A percentile compares a stretch with the other conserved stretches of the same genome.
These are phyloP conservation scores for Coemansia furcata DNA, from an alignment of 192 early-diverging fungal species.

Conservation along the genomic window DNA sequence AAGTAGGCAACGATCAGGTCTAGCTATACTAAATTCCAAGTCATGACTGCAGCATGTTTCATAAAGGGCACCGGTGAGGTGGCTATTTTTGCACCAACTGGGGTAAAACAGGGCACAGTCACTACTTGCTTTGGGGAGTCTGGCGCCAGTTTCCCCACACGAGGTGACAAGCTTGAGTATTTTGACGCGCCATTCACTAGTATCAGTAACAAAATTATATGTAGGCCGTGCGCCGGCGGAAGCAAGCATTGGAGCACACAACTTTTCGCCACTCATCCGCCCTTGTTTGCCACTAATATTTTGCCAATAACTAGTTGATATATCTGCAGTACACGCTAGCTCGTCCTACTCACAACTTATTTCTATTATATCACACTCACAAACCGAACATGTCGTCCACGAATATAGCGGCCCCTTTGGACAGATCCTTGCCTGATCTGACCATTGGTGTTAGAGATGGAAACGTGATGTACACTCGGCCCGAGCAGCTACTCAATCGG, in stretches of 20 bases:
- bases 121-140: neutral
- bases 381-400: neutral
- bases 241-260: neutral
- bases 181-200: neutral
- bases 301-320: neutral
- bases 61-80: neutral
- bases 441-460: slow-evolving; percentile 44
- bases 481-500: slow-evolving; percentile 37
- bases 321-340: neutral
- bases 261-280: neutral
- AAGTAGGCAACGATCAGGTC: neutral
- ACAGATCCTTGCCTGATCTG: slow-evolving; percentile 34
- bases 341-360: neutral
- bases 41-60: neutral
- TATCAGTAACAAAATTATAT: neutral
- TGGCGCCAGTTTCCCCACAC: neutral
- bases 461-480: slow-evolving; percentile 36
- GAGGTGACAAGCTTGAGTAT: neutral
- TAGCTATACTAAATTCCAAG: neutral
- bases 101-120: slow-evolving; percentile 1
- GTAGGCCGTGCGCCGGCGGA: neutral
- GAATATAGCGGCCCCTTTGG: slow-evolving; percentile 14
- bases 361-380: neutral
- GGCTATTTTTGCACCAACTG: neutral
- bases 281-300: neutral